phyloP scores from a whole-genome alignment of 129 eudicot genomes.

The Gnaphalium uliginosum region DNA sequence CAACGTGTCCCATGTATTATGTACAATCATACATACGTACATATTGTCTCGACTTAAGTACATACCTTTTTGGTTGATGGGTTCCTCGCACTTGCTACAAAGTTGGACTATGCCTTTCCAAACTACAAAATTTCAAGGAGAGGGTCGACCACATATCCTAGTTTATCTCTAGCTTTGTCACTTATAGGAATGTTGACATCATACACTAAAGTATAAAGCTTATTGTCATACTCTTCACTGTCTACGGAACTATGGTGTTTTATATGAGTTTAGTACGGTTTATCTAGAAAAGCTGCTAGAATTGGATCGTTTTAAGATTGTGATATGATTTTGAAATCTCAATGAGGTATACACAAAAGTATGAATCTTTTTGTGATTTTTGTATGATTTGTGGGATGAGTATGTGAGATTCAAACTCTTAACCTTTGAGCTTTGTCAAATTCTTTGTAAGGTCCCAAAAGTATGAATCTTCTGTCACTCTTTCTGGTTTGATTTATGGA shows the following conservation, averaged over 20 bases:
- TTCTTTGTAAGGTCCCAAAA: background rate
- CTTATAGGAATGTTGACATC: too few species aligned
- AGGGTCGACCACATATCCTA: too few species aligned
- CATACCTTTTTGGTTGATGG: too few species aligned
- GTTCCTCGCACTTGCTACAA: too few species aligned
- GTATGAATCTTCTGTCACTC: background rate
- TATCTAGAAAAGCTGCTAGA: background rate
- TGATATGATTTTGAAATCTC: background rate
- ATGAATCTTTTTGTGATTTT: background rate
- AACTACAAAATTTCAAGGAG: too few species aligned
- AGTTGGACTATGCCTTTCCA: too few species aligned
- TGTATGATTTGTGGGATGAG: background rate
- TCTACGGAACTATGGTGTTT: too few species aligned
- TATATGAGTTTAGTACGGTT: too few species aligned
- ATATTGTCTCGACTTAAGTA: background rate
- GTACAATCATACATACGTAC: background rate
- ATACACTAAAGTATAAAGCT: too few species aligned
- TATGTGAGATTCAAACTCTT: background rate
- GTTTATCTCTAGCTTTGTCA: too few species aligned
- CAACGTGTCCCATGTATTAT: background rate
- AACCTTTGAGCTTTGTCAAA: background rate
- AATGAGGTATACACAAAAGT: background rate
- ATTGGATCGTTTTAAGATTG: background rate
- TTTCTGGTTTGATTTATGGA: background rate
- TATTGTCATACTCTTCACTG: background rate